Evolutionary conservation across 1,139 yeast species (phyloP).

Genomic region (Candida frijolesensis): DNA sequence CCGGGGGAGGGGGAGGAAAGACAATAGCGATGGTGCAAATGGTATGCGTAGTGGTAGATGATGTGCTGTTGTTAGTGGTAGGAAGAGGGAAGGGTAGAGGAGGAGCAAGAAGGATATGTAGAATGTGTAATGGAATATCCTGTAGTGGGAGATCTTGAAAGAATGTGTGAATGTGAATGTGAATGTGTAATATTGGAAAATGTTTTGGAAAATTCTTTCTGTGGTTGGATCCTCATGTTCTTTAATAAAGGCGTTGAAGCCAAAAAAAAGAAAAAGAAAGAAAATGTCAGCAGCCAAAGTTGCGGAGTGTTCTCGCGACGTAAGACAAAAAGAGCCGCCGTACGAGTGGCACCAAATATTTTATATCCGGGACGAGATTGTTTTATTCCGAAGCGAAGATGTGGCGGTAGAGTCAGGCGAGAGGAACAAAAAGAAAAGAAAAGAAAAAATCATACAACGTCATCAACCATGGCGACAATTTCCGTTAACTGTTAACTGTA

Average conservation of each 20-base stretch:
- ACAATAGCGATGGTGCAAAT: neutral
- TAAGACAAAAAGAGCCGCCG: no score
- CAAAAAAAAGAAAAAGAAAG: neutral
- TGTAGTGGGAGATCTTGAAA: neutral
- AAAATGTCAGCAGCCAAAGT: neutral
- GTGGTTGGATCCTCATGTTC: neutral
- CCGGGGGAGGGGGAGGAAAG: neutral
- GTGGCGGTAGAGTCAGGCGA: no score
- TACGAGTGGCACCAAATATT: no score
- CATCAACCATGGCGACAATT: neutral
- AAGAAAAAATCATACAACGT: neutral
- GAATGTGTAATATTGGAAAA: neutral
- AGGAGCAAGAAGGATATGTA: neutral
- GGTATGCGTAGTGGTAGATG: neutral
- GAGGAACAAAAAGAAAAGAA: neutral
- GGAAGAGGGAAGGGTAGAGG: neutral
- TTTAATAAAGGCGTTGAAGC: neutral
- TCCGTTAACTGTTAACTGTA: no score
- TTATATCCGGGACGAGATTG: no score
- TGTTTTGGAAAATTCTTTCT: neutral
- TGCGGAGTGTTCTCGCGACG: neutral
- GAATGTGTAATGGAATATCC: neutral
- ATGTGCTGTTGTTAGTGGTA: neutral
- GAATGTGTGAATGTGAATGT: neutral
- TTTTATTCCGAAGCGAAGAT: no score